Base-by-base conservation (phyloP, 768 basidiomycete genomes). In the Amanita pseudoporphyria region DNA sequence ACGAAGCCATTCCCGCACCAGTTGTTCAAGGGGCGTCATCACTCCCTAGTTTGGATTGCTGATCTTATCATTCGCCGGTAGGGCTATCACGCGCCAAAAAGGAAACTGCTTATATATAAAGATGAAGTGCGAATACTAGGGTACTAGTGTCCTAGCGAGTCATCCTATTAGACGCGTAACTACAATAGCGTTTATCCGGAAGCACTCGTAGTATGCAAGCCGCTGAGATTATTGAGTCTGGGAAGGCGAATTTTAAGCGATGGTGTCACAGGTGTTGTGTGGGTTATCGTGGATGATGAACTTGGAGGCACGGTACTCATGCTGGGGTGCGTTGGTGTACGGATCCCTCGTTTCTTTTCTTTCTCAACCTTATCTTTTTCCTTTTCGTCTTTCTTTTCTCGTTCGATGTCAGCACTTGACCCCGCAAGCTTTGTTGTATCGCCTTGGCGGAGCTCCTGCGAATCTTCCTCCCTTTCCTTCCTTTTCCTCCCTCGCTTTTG, bases 171-270 rank as follows among this genome's bases (percentile, higher is more conserved):
- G 31, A 44, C 51, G 36, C 31, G 38, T 24, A 32, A 45, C 30
- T 31, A 35, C 5, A 37, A 26, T 18, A 28, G 44, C 19, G 12
- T 32, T 41, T 30, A 41, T 32, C 49, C 40, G 19, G 49, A 50
- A 18, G 45, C 18, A 16, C 46, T 35, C 21, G 38, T 33, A 40
- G 33, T 32, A 26, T 46, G 46, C 28, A 47, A 35, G 21, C 44
- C 30, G 24, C 36, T 42, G 9, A 52, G n/a, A 41, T 62, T 68
- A 52, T 66, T 72, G 48, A 75, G 62, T n/a, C 69, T 69, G 14
- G 76, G 76, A 45, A 78, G 70, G 33, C 77, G 72, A 45, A 78
- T 78, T 57, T 77, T 77, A 46, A 78, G 71, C 19, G 74, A 72
- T n/a, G 76, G 73, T 0, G 73, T 69, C 28, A 64, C 55, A 12